Conservation (phyloP, 129 eudicot species). For the Flaveria ramosissima region DNA sequence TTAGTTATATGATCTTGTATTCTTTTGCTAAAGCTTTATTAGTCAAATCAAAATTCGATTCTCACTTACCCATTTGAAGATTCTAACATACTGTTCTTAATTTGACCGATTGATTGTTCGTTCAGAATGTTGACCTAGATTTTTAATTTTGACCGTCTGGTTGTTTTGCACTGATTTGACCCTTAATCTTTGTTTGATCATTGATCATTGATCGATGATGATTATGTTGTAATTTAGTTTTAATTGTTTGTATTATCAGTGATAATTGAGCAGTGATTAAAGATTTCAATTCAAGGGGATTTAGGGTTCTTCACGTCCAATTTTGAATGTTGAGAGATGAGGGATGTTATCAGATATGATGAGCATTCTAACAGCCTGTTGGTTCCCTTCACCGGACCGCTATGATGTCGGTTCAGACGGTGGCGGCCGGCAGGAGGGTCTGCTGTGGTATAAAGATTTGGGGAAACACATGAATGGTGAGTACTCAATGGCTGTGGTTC, state of each 20-base stretch:
- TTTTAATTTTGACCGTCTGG: constrained; percentile 29
- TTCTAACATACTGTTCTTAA: constrained; percentile 27
- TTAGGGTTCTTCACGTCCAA: constrained; percentile 45
- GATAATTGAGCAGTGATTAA: background rate
- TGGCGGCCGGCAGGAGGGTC: constrained; percentile 66
- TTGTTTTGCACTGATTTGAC: constrained; percentile 12
- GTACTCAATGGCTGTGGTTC: constrained; percentile 81
- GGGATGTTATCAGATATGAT: constrained; percentile 79
- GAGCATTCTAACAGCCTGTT: constrained; percentile 63
- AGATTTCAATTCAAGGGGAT: background rate
- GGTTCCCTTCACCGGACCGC: constrained; percentile 56
- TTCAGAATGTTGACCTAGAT: constrained; percentile 36
- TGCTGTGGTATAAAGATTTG: constrained; percentile 65
- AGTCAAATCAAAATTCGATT: constrained; percentile 2
- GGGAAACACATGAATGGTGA: constrained; percentile 73
- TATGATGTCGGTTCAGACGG: constrained; percentile 48
- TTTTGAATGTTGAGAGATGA: constrained; percentile 68
- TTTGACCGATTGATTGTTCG: constrained; percentile 31
- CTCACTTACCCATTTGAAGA: background rate
- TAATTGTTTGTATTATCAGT: constrained; percentile 11
- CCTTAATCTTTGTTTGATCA: background rate
- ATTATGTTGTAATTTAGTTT: background rate
- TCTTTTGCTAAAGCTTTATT: background rate
- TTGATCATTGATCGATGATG: background rate
- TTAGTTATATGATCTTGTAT: no score